phyloP scores from a whole-genome alignment of 371 early-diverging fungal genomes.

The Circinella minor region DNA sequence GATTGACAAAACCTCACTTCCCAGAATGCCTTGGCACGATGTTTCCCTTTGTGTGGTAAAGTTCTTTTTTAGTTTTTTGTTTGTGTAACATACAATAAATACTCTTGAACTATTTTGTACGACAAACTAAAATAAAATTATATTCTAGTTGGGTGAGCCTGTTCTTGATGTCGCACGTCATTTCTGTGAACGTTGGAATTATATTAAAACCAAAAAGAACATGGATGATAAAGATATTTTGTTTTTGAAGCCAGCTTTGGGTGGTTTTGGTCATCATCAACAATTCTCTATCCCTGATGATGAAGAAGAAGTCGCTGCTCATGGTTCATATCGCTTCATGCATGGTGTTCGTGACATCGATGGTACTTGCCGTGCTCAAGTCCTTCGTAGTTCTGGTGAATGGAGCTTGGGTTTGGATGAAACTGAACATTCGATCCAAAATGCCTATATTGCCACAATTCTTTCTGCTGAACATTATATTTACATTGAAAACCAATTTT shows the following conservation, averaged over 20 bases:
- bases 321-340: slow-evolving; percentile 34
- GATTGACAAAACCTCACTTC: slow-evolving; percentile 63
- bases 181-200: slow-evolving; percentile 94
- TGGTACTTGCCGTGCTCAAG: slow-evolving; percentile 67
- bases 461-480: slow-evolving; percentile 79
- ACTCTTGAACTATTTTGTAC: background rate
- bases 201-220: slow-evolving; percentile 66
- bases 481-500: slow-evolving; percentile 98
- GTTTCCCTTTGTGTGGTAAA: slow-evolving; percentile 73
- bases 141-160: slow-evolving; percentile 61
- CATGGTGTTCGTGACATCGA: slow-evolving; percentile 34
- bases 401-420: slow-evolving; percentile 71
- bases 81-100: slow-evolving; percentile 9
- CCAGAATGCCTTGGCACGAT: slow-evolving; percentile 98
- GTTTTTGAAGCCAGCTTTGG: slow-evolving; percentile 50
- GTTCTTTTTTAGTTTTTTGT: background rate
- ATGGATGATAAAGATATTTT: slow-evolving; percentile 41
- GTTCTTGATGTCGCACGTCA: slow-evolving; percentile 88
- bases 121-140: background rate
- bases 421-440: slow-evolving; percentile 77
- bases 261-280: slow-evolving; percentile 44
- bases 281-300: slow-evolving; percentile 32
- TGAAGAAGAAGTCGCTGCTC: slow-evolving; percentile 11
- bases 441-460: slow-evolving; percentile 82
- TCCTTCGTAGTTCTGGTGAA: slow-evolving; percentile 70